A percentile compares a stretch with the other conserved stretches of the same genome.
phyloP scores from a whole-genome alignment of 1,139 yeast genomes.

The Taphrina wiesneri region DNA sequence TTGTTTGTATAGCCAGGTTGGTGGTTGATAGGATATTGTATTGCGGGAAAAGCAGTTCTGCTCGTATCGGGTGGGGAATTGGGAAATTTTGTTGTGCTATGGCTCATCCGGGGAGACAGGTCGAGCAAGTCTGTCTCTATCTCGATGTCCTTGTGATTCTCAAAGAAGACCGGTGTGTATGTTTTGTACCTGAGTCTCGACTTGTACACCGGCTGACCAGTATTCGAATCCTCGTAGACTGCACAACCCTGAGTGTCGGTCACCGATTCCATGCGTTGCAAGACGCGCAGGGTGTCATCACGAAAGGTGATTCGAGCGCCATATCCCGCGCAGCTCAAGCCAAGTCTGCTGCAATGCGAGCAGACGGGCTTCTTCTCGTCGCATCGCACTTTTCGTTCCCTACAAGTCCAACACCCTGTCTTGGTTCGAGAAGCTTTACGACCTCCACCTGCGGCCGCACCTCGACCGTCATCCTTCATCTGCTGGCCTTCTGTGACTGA shows the following conservation, averaged over 20 bases:
- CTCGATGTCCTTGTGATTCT: conserved; percentile 28
- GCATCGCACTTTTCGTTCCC: conserved; percentile 33
- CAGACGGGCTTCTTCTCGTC: conserved; percentile 33
- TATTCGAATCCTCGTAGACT: conserved; percentile 12
- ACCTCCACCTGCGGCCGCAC: conserved; percentile 10
- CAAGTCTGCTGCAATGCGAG: conserved; percentile 20
- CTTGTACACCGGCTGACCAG: neutral
- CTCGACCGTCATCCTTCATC: neutral
- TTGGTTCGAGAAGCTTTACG: conserved; percentile 32
- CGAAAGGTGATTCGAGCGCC: conserved; percentile 31
- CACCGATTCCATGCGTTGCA: conserved; percentile 28
- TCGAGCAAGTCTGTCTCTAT: conserved; percentile 11
- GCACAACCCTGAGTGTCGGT: conserved; percentile 19
- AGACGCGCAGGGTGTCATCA: conserved; percentile 33
- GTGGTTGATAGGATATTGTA: neutral
- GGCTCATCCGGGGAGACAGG: conserved; percentile 9
- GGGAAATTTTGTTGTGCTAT: neutral
- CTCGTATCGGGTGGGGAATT: neutral
- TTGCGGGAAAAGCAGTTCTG: neutral
- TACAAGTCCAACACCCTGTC: conserved; percentile 34
- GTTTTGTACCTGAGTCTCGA: conserved; percentile 22
- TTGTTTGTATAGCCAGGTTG: neutral
- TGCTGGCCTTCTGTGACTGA: no score
- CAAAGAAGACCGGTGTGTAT: conserved; percentile 26
- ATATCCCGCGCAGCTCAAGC: conserved; percentile 32